phyloP scores from a whole-genome alignment of 345 rosid genomes.

The Citrus cavaleriei region DNA sequence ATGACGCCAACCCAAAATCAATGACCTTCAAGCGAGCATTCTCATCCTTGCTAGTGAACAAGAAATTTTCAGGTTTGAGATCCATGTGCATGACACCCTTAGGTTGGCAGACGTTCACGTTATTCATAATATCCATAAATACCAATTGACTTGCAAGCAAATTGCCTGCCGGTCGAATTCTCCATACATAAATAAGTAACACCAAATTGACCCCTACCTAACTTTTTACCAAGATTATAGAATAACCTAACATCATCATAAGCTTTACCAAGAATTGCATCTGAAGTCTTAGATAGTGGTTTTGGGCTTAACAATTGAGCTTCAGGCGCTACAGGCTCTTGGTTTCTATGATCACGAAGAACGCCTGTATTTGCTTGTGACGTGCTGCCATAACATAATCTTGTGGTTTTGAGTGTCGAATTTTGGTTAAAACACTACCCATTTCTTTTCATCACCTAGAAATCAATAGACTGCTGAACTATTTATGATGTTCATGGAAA shows the following conservation, averaged over 20 bases:
- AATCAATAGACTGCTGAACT: no score
- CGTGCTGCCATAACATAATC: constrained; percentile 34
- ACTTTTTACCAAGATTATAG: constrained; percentile 65
- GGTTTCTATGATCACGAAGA: no score
- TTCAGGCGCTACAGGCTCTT: background rate
- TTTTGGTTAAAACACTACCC: background rate
- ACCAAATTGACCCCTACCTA: constrained; percentile 96
- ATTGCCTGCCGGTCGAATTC: constrained; percentile 56
- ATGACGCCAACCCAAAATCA: constrained; percentile 79
- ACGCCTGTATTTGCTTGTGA: background rate
- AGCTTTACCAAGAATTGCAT: constrained; percentile 68
- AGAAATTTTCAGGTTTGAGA: constrained; percentile 93
- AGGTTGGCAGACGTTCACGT: constrained; percentile 73
- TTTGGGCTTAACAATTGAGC: constrained; percentile 33
- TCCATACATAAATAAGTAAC: constrained; percentile 75
- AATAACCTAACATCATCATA: constrained; percentile 60
- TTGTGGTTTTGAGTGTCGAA: constrained; percentile 19
- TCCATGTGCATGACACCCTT: constrained; percentile 90
- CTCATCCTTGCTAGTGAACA: constrained; percentile 61
- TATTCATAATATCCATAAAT: constrained; percentile 65
- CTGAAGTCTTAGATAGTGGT: constrained; percentile 25
- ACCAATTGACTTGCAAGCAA: constrained; percentile 77
- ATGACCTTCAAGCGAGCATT: constrained; percentile 68
- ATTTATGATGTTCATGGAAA: no score
- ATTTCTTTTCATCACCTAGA: no score